Evolutionary conservation across 495 filamentous ascomycete genomes (phyloP).

Genomic region (Penicillium taxi): DNA sequence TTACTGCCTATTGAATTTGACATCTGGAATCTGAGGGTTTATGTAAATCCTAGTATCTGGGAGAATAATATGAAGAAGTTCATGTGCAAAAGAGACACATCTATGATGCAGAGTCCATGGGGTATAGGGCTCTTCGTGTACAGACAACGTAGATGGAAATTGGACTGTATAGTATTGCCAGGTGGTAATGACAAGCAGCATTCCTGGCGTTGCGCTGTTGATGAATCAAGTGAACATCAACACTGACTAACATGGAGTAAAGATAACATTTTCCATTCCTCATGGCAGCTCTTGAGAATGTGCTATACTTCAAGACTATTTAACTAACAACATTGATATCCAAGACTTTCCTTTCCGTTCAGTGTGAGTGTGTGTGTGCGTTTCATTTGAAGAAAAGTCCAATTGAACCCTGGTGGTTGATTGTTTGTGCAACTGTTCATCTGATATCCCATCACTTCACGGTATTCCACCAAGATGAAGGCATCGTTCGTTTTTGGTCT

Average conservation of each 20-base stretch:
- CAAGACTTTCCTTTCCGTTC: neutral
- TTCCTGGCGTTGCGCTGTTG: conserved; percentile 26
- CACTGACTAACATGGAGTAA: no score
- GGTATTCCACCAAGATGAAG: conserved; percentile 34
- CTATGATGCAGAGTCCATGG: no score
- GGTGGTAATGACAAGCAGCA: conserved; percentile 9
- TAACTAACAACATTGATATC: conserved; percentile 10
- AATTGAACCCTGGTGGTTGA: conserved; percentile 17
- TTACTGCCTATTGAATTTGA: no score
- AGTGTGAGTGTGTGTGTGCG: no score
- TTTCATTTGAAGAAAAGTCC: neutral
- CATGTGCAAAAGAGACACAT: no score
- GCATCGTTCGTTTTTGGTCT: conserved; percentile 23
- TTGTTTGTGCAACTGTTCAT: conserved; percentile 4
- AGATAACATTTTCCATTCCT: conserved; percentile 20
- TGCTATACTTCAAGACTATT: conserved; percentile 1
- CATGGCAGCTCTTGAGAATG: conserved; percentile 13
- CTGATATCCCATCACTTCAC: conserved; percentile 7
- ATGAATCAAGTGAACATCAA: no score
- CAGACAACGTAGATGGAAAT: no score
- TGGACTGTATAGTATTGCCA: no score
- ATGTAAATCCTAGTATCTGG: no score
- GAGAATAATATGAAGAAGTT: no score
- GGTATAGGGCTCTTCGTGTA: no score
- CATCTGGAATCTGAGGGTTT: no score